A percentile compares a stretch with the other conserved stretches of the same genome.
Conservation (phyloP, 495 filamentous ascomycete genomes). For the Trichoderma reesei region DNA sequence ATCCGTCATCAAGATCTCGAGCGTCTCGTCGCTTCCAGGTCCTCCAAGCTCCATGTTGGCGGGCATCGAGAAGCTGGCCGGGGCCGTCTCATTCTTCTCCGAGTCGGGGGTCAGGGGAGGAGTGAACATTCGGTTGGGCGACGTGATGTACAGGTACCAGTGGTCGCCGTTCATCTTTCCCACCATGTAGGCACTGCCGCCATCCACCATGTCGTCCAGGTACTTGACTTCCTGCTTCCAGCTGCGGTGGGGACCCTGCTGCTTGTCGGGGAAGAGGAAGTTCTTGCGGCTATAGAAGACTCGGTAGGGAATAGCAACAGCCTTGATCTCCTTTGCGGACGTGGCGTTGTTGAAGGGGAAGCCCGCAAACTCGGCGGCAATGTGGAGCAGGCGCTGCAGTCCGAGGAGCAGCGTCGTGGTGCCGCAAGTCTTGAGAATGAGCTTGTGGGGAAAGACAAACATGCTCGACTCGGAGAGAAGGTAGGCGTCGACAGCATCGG, state of each 20-base stretch:
- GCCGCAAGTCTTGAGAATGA: slow-evolving; percentile 97
- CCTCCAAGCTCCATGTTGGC: slow-evolving; percentile 52
- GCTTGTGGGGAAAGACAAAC: slow-evolving; percentile 99
- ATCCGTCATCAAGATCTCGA: slow-evolving; percentile 98
- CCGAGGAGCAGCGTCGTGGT: slow-evolving; percentile 91
- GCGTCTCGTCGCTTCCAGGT: slow-evolving; percentile 69
- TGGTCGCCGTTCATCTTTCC: slow-evolving; percentile 99
- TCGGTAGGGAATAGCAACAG: slow-evolving; percentile 78
- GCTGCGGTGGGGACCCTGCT: slow-evolving; percentile 89
- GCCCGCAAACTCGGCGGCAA: slow-evolving; percentile 77
- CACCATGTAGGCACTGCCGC: slow-evolving; percentile 98
- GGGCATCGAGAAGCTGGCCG: slow-evolving; percentile 50
- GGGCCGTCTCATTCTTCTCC: slow-evolving; percentile 16
- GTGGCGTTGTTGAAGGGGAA: slow-evolving; percentile 56
- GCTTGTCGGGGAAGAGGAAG: slow-evolving; percentile 91
- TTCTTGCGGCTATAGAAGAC: slow-evolving; percentile 99
- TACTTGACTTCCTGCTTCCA: slow-evolving; percentile 93
- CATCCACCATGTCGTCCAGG: slow-evolving; percentile 79
- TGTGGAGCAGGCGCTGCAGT: slow-evolving; percentile 78
- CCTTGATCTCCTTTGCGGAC: slow-evolving; percentile 45
- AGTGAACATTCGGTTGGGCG: slow-evolving; percentile 68
- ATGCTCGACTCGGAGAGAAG: slow-evolving; percentile 97
- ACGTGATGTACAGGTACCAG: slow-evolving; percentile 96
- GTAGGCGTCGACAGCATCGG: slow-evolving; percentile 95
- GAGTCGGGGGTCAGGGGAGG: slow-evolving; percentile 68